Base-by-base conservation (phyloP, 768 basidiomycete genomes). In the Piloderma croceum region DNA sequence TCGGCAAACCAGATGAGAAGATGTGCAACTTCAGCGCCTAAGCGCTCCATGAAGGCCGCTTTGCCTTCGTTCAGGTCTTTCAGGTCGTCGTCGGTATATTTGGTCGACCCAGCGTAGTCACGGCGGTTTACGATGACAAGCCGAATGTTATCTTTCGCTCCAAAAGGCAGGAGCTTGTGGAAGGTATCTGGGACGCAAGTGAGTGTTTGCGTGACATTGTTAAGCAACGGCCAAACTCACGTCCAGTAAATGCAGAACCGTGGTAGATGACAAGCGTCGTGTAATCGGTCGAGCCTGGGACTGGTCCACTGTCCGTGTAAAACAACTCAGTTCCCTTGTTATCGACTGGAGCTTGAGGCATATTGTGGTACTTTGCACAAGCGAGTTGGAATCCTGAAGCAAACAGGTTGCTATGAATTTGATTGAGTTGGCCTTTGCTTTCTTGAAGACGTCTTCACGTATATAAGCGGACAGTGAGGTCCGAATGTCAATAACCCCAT, bases 241-340 rank as follows among this genome's bases (percentile, higher is more conserved):
- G 44, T 31, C 54, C 54, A 34, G 53, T 62, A 42, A 66, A 63
- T n/a, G 49, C 58, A 9, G 46, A 54, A 10, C 68, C 66, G 41
- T 68, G 65, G 22, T 61, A 41, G 18, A 64, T 39, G 7, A 67
- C 38, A 3, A 68, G 24, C 3, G 65, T 68, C 1, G 61, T 67
- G 41, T 68, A 67, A 36, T 61, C 49, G n/a, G 22, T 36, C 7
- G 61, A 54, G 18, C 46, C 20, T 1, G 50, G 49, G 1, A 58
- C 52, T n/a, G 60, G 48, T 1, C 66, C 65, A 34, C 56, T 63
- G 44, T 68, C 65, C 13, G 53, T 58, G 39, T 54, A 68, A 38
- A 34, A 53, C n/a, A 65, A 50, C 12, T 59, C 36, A 24, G 54
- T 54, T 1, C 57, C 59, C 24, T 54, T 47, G 6, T 18, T 19